These are phyloP conservation scores for Paracorniculantispora psalliotae DNA, from an alignment of 2,329 filamentous ascomycete genomes.

Conservation along the genomic window DNA sequence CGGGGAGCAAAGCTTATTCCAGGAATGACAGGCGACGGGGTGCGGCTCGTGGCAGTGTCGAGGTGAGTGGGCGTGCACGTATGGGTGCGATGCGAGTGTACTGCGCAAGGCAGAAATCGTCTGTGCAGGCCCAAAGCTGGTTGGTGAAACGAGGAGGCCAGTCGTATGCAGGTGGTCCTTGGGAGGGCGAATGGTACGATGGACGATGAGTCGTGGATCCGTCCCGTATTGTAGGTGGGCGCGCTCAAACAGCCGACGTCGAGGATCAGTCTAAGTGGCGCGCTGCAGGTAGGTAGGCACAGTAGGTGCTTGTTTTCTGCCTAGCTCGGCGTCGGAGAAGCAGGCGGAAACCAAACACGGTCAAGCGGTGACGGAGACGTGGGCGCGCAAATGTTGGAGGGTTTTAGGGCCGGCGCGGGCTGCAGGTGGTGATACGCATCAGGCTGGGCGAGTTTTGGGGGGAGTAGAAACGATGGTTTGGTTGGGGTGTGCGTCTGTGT, in stretches of 20 bases:
- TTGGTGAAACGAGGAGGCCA: slow-evolving; percentile 1
- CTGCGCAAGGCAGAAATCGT: not conserved
- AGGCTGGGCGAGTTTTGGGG: not conserved
- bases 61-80: too few species aligned
- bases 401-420: not conserved
- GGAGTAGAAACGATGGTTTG: too few species aligned
- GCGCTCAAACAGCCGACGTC: not conserved
- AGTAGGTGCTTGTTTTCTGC: too few species aligned
- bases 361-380: not conserved
- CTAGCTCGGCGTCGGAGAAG: too few species aligned
- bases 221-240: not conserved
- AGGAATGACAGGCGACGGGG: not conserved
- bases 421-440: not conserved
- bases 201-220: slow-evolving; percentile 5
- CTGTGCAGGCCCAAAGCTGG: not conserved
- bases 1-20: not conserved
- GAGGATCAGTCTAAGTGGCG: not conserved
- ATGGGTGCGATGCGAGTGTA: not conserved
- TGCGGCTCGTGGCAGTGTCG: not conserved
- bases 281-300: not conserved
- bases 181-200: too few species aligned
- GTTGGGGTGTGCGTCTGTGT: not conserved
- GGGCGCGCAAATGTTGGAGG: too few species aligned
- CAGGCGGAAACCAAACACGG: not conserved
- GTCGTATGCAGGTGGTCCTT: not conserved